These are phyloP conservation scores for Linaria vulgaris DNA, from an alignment of 257 asterid species.

Conservation along the genomic window DNA sequence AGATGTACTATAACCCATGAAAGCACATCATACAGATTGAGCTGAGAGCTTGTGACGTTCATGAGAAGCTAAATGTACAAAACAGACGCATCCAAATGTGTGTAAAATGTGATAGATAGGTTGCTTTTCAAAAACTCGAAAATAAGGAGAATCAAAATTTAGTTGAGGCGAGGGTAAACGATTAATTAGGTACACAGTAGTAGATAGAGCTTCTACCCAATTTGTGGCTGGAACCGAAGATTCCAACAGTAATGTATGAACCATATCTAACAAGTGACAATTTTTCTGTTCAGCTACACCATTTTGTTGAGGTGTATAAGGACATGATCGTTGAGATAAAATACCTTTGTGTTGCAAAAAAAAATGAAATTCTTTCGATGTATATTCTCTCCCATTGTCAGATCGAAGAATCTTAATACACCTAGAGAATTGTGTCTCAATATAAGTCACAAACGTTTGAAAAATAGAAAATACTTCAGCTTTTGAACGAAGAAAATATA, in stretches of 20 bases:
- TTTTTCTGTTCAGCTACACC: neutral
- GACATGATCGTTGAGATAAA: neutral
- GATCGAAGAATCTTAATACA: neutral
- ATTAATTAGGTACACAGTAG: too few species aligned
- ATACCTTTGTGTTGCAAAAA: neutral
- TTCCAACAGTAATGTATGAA: neutral
- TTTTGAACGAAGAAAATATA: conserved; percentile 11
- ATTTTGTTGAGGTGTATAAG: neutral
- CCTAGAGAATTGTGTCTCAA: conserved; percentile 3
- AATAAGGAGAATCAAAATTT: neutral
- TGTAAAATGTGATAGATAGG: too few species aligned
- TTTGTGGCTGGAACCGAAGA: neutral
- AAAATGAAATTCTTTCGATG: neutral
- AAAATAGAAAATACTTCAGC: neutral
- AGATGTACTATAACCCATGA: too few species aligned
- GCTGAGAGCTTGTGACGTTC: too few species aligned
- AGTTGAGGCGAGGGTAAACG: neutral
- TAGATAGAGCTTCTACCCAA: neutral
- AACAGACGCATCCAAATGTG: too few species aligned
- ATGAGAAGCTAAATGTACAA: too few species aligned
- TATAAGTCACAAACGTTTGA: neutral
- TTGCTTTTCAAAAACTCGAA: neutral
- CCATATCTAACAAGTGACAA: neutral
- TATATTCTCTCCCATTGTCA: neutral
- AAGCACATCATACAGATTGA: too few species aligned